Conservation (phyloP, 2,329 filamentous ascomycete species). For the Rhinocladiella mackenziei region DNA sequence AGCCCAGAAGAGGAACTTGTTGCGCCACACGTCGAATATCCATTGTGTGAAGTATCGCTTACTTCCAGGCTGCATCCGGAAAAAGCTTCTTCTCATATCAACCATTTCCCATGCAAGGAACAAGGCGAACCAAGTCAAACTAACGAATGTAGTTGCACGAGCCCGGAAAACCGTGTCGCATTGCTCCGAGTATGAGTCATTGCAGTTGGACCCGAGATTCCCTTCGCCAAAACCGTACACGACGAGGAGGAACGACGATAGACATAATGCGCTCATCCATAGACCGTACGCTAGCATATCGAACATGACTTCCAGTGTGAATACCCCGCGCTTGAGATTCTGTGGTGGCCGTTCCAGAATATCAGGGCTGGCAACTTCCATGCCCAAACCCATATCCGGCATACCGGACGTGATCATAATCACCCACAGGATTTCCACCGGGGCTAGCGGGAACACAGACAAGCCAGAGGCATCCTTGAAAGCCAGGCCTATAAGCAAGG, state of each 20-base stretch:
- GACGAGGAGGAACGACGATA: conserved; percentile 60
- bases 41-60: conserved; percentile 62
- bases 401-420: conserved; percentile 89
- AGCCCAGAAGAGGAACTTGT: conserved; percentile 67
- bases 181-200: conserved; percentile 50
- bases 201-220: conserved; percentile 59
- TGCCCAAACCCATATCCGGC: conserved; percentile 82
- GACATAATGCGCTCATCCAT: conserved; percentile 69
- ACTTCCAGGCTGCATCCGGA: conserved; percentile 64
- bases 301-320: conserved; percentile 65
- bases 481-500: conserved; percentile 73
- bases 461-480: conserved; percentile 69
- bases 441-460: conserved; percentile 81
- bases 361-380: conserved; percentile 69
- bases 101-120: conserved; percentile 78
- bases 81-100: conserved; percentile 67
- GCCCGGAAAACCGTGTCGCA: conserved; percentile 67
- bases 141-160: conserved; percentile 68
- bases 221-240: conserved; percentile 60
- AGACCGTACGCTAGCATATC: conserved; percentile 77
- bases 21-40: conserved; percentile 65
- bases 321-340: conserved; percentile 60
- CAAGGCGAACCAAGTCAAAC: conserved; percentile 70
- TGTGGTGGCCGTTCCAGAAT: conserved; percentile 72
- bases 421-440: conserved; percentile 87